Conservation (phyloP, 176 grass and related monocot genomes). For the Avena sativa region DNA sequence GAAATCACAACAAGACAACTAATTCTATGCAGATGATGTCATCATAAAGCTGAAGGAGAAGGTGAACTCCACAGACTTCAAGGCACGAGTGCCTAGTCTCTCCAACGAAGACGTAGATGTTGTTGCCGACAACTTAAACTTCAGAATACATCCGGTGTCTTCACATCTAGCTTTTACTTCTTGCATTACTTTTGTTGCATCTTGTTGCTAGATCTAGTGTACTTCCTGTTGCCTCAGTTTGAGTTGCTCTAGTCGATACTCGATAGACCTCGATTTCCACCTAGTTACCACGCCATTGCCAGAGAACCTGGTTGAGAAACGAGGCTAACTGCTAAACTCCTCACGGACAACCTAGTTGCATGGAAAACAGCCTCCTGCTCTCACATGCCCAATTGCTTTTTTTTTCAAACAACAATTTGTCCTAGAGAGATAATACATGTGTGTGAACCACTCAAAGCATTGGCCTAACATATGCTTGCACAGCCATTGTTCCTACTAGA, state of each 20-base stretch:
- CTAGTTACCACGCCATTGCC: not conserved
- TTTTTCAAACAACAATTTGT: too few species aligned
- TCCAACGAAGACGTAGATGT: not conserved
- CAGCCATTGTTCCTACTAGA: not conserved
- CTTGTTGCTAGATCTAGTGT: not conserved
- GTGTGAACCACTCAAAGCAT: not conserved
- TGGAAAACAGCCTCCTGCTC: conserved; percentile 5
- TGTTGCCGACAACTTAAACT: too few species aligned
- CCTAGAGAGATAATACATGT: conserved; percentile 9
- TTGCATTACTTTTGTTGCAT: too few species aligned
- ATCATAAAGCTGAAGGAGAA: not conserved
- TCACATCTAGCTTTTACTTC: too few species aligned
- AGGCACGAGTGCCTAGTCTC: not conserved
- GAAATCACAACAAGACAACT: not conserved
- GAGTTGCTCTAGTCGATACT: too few species aligned
- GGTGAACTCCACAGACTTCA: too few species aligned
- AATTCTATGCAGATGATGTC: not conserved
- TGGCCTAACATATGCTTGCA: not conserved
- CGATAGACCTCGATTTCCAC: not conserved
- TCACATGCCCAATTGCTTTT: conserved; percentile 13
- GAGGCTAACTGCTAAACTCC: not conserved
- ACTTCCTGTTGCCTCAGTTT: not conserved
- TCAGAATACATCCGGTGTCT: too few species aligned
- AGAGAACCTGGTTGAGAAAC: not conserved
- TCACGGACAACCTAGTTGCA: not conserved